Percentiles rank a stretch among this genome's conserved stretches.
phyloP scores from a whole-genome alignment of 805 yeast genomes.

The Pichia cephalocereana region DNA sequence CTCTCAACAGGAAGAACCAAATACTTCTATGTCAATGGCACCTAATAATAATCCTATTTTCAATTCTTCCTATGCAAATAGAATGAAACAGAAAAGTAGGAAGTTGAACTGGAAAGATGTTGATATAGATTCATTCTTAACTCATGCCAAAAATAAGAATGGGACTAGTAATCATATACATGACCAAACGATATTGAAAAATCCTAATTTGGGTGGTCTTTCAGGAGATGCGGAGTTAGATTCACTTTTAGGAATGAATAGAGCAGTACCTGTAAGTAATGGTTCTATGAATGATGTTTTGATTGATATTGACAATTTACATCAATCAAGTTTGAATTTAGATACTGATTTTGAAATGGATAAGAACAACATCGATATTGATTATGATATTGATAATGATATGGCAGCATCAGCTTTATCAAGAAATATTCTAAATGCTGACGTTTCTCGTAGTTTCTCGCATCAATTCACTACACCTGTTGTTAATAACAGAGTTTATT shows the following conservation, averaged over 20 bases:
- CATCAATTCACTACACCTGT: constrained; percentile 10
- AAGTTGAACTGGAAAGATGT: constrained; percentile 25
- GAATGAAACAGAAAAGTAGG: constrained; percentile 19
- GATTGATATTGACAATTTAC: not conserved
- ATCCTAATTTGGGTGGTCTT: constrained; percentile 11
- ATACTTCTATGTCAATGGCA: constrained; percentile 17
- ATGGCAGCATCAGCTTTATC: not conserved
- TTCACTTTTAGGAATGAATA: not conserved
- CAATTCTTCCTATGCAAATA: constrained; percentile 20
- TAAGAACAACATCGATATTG: not conserved
- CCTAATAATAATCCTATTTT: constrained; percentile 21
- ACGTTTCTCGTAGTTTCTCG: constrained; percentile 1
- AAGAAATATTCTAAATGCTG: constrained; percentile 2
- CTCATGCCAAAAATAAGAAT: constrained; percentile 1
- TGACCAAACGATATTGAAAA: constrained; percentile 19
- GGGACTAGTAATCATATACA: constrained; percentile 7
- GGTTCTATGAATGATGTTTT: not conserved
- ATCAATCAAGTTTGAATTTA: not conserved
- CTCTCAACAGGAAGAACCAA: constrained; percentile 20
- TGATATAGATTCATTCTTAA: not conserved
- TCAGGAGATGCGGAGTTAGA: not conserved
- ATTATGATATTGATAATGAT: not conserved
- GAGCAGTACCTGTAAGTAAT: not conserved
- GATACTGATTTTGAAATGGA: not conserved
- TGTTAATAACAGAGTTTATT: constrained; percentile 4